Conservation (phyloP, 2,329 filamentous ascomycete genomes). For the Lojkania enalia region DNA sequence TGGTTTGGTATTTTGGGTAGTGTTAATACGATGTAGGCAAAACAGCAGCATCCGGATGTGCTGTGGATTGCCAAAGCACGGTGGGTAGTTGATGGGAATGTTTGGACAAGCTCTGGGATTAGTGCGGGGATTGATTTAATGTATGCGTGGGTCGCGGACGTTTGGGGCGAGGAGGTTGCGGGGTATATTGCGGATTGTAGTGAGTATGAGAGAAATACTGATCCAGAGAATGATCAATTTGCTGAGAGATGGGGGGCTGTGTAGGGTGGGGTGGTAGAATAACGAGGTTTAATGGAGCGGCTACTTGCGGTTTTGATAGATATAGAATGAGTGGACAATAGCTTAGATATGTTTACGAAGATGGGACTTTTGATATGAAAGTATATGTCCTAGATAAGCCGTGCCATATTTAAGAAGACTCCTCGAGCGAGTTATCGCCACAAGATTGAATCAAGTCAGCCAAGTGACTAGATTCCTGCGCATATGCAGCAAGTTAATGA, state of each 20-base stretch:
- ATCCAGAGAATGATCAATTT: constrained; percentile 60
- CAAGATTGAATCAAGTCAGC: no score
- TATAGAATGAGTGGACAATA: no score
- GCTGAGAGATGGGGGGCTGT: constrained; percentile 44
- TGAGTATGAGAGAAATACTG: constrained; percentile 62
- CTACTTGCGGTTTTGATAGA: no score
- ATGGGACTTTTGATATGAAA: no score
- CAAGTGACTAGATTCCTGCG: no score
- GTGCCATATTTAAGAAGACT: no score
- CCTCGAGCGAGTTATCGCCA: no score
- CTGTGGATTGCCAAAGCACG: constrained; percentile 65
- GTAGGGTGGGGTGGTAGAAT: constrained; percentile 5
- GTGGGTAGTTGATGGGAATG: constrained; percentile 67
- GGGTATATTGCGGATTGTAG: constrained; percentile 53
- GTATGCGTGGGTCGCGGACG: constrained; percentile 58
- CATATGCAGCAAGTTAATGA: no score
- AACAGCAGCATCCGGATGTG: constrained; percentile 53
- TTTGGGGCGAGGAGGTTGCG: constrained; percentile 59
- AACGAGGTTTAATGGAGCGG: no score
- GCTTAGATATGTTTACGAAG: no score
- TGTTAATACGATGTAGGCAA: constrained; percentile 40
- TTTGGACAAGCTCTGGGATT: constrained; percentile 68
- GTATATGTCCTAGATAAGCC: no score
- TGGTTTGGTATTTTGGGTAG: constrained; percentile 1
- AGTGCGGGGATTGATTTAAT: constrained; percentile 65